Base-by-base conservation (phyloP, 768 basidiomycete species). In the Suillus lakei region DNA sequence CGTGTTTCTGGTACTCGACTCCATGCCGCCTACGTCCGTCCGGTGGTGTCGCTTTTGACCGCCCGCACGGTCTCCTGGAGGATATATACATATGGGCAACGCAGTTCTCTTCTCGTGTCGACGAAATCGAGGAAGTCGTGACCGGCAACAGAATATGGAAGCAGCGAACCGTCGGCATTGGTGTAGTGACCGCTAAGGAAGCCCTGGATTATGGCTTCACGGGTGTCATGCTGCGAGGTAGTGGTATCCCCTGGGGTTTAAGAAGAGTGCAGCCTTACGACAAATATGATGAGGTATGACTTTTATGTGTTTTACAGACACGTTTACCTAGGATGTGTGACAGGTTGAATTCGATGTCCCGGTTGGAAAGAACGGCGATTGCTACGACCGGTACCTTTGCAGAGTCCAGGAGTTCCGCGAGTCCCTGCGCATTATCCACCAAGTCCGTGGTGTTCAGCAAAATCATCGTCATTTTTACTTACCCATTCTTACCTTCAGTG, bases 61-160 rank as follows among this genome's bases (percentile, higher is more conserved):
- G 99, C 53, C 97, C 97, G 13, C 96, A 98, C 69, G 97, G 97
- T n/a, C 83, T 99, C n/a, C 86, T 99, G 41, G 93, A 98, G 70
- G 97, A 99, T 77, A 98, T 99, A 74, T 93, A 93, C 87, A 92
- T 92, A 74, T 99, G 97, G 97, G 92, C 93, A 2, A 98, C 97
- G 1, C 97, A 98, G 73, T 99, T 98, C 77, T 79, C 85, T 55
- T 89, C 88, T 60, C 87, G 97, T 67, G 85, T 99, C 32, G 96
- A 99, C 74, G 97, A 99, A 80, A 92, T 99, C 69, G 97, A 99
- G 80, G 96, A 99, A 79, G 95, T 99, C 69, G 90, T 99, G 36
- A 96, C 94, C 4, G 96, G 92, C 1, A 99, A 99, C 82, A 88
- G 97, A 73, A 97, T 99, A 79, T 99, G 98, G 97, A 98, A 98